Base-by-base conservation (phyloP, 768 basidiomycete genomes). In the Suillus ampliporus region DNA sequence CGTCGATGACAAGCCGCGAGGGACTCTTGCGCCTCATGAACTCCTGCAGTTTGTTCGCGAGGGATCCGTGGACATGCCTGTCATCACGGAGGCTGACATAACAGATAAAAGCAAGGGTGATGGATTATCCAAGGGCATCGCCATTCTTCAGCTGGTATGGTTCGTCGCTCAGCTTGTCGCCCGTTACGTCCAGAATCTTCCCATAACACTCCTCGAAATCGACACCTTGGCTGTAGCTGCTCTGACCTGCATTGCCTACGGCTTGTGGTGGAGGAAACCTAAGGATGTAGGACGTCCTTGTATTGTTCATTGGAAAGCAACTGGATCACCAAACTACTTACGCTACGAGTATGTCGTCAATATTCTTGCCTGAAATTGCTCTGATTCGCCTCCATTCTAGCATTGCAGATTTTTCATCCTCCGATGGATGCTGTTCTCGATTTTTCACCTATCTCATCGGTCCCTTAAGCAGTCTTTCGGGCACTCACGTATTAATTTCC, bases 161-260 rank as follows among this genome's bases (percentile, higher is more conserved):
- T 79, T 79, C 63, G 63, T 72, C 23, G 4, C 69, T 31, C 72
- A 75, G 31, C 72, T 67, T 37, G 64, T 74, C n/a, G 65, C 69
- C 2, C 72, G 78, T 10, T 50, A 40, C 13, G 50, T 31, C 0
- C 61, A 68, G 26, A 50, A 61, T 0, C 68, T 78, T 13, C 66
- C 69, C 0, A 52, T 79, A 3, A 74, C 72, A 2, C 71, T 75
- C 35, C 91, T 91, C 10, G 91, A 90, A 48, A 93, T 80, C 14
- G 65, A 74, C 2, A 81, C 79, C 1, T 34, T 80, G 34, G 78
- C 73, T 1, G 76, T 76, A 53, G 73, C 71, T 2, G 41, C 68
- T 2, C 65, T 79, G 37, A 78, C 74, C 23, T 57, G 71, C 11
- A 63, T 70, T 26, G 72, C 70, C 11, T 80, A 77, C 58, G 43